Conservation (phyloP, 179 eudicot species). For the Silene noctiflora region DNA sequence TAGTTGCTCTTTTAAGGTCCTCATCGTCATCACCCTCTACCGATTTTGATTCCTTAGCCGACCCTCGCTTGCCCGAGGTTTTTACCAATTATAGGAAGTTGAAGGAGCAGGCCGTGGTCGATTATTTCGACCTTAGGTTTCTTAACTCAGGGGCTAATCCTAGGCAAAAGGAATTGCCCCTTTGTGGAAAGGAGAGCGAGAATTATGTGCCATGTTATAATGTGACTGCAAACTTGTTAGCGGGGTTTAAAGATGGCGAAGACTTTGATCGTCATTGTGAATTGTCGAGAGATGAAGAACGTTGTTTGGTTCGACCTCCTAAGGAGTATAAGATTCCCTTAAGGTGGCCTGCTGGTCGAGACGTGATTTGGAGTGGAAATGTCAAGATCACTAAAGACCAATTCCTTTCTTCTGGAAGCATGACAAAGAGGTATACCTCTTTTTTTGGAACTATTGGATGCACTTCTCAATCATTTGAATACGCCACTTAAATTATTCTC, state of each 20-base stretch:
- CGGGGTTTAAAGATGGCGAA: conserved; percentile 68
- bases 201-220: conserved; percentile 87
- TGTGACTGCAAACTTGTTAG: conserved; percentile 54
- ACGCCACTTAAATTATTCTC: not conserved
- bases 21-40: conserved; percentile 47
- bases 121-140: conserved; percentile 62
- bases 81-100: conserved; percentile 62
- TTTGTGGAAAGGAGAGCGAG: conserved; percentile 84
- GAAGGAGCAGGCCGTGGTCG: conserved; percentile 68
- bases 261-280: conserved; percentile 90
- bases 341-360: conserved; percentile 90
- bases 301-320: conserved; percentile 82
- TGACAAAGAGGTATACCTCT: conserved; percentile 77
- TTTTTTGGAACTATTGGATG: not conserved
- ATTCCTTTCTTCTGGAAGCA: conserved; percentile 93
- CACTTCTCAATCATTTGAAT: not conserved
- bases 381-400: conserved; percentile 89
- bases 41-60: conserved; percentile 39
- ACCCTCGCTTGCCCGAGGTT: conserved; percentile 35
- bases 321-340: conserved; percentile 86
- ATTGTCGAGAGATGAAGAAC: conserved; percentile 38
- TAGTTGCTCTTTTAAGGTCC: conserved; percentile 56
- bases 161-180: conserved; percentile 45
- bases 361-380: conserved; percentile 96
- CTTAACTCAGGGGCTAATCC: conserved; percentile 44